Percentiles rank a stretch among this genome's conserved stretches.
phyloP scores from a whole-genome alignment of 2,329 filamentous ascomycete genomes.

The Fusarium guadeloupense region DNA sequence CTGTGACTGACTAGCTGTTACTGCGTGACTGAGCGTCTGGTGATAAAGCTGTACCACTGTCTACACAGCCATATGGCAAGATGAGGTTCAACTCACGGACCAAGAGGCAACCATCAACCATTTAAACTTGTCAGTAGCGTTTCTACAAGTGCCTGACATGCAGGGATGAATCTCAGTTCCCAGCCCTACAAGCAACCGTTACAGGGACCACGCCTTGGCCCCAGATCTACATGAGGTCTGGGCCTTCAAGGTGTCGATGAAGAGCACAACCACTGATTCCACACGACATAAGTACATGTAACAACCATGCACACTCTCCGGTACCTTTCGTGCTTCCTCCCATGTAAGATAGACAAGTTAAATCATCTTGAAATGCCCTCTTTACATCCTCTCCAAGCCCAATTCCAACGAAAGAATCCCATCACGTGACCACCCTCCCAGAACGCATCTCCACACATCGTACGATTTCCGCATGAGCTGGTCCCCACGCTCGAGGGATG shows the following conservation, averaged over 20 bases:
- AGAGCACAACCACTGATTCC: not conserved
- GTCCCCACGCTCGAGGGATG: slow-evolving; percentile 12
- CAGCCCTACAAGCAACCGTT: slow-evolving; percentile 32
- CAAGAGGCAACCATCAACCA: slow-evolving; percentile 10
- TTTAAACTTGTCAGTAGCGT: slow-evolving; percentile 31
- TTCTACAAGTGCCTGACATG: slow-evolving; percentile 32
- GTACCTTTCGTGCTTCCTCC: too few relatives aligned
- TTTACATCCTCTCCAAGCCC: not conserved
- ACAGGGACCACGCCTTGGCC: slow-evolving; percentile 37
- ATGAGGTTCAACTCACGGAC: not conserved
- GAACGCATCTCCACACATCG: slow-evolving; percentile 35
- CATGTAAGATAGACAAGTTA: accelerated
- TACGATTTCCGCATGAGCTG: slow-evolving; percentile 36
- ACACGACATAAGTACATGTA: not conserved
- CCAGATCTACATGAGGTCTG: slow-evolving; percentile 25
- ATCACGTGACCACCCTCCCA: slow-evolving; percentile 34
- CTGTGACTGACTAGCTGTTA: not conserved
- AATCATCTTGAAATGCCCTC: not conserved
- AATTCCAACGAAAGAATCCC: accelerated
- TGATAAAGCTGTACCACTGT: not conserved
- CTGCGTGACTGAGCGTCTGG: not conserved
- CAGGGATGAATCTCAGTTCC: slow-evolving; percentile 27
- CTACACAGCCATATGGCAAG: not conserved
- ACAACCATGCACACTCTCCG: not conserved
- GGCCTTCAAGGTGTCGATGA: slow-evolving; percentile 30